These are phyloP conservation scores for Pseudopithomyces chartarum DNA, from an alignment of 2,329 filamentous ascomycete genomes.

Conservation along the genomic window DNA sequence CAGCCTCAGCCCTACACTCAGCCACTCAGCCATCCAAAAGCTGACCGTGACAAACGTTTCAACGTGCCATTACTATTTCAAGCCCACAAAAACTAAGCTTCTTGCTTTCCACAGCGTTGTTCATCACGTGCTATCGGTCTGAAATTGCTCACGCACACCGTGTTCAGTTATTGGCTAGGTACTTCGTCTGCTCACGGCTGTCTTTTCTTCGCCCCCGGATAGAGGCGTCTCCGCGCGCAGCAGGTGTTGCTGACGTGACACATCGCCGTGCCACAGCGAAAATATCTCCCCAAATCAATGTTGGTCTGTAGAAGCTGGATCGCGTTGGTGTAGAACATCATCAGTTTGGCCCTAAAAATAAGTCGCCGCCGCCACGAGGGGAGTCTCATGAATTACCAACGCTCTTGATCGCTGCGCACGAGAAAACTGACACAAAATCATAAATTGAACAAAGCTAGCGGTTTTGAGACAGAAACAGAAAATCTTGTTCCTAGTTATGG, in stretches of 20 bases:
- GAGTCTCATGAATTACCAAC: too few species aligned
- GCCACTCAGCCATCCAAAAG: conserved; percentile 7
- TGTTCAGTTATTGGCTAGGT: not conserved
- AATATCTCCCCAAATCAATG: not conserved
- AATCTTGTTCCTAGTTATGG: too few species aligned
- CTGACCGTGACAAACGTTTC: conserved; percentile 8
- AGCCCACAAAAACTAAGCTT: not conserved
- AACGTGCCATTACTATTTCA: not conserved
- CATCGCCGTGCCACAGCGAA: not conserved
- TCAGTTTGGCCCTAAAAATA: too few species aligned
- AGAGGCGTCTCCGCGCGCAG: not conserved
- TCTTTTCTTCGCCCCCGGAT: not conserved
- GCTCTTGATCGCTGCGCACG: too few species aligned
- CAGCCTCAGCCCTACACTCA: conserved; percentile 8
- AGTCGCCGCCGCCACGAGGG: too few species aligned
- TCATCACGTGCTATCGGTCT: not conserved
- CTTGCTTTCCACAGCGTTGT: not conserved
- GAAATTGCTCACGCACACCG: not conserved
- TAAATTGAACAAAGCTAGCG: too few species aligned
- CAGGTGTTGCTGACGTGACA: not conserved
- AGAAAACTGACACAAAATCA: too few species aligned
- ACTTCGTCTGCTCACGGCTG: not conserved
- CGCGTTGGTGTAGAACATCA: too few species aligned
- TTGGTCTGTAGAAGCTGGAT: not conserved
- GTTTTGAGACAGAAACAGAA: too few species aligned